phyloP scores from a whole-genome alignment of 139 green algal genomes.

The Mesotaenium endlicherianum region DNA sequence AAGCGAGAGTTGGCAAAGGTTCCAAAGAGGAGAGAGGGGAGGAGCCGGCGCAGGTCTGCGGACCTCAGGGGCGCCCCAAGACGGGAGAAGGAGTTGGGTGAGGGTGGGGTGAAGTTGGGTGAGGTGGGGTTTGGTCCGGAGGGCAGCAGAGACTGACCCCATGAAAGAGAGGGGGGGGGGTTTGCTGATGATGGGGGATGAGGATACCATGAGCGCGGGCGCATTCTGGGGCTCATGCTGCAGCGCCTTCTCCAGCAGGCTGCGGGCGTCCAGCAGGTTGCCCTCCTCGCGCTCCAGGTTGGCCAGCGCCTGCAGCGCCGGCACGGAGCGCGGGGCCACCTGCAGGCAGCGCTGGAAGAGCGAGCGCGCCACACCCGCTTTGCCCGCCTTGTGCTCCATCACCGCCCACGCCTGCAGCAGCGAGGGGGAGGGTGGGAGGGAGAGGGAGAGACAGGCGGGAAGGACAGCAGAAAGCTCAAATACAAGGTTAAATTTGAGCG shows the following conservation, averaged over 20 bases:
- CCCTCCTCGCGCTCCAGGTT: constrained; percentile 20
- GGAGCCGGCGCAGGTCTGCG: too few species aligned
- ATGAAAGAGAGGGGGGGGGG: too few species aligned
- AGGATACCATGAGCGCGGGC: neutral
- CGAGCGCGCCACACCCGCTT: neutral
- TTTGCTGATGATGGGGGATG: too few species aligned
- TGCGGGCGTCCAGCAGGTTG: neutral
- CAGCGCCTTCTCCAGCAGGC: neutral
- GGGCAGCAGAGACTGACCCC: neutral
- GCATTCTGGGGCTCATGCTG: constrained; percentile 18
- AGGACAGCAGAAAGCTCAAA: neutral
- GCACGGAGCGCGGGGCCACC: neutral
- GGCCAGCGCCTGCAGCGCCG: constrained; percentile 10
- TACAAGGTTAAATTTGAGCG: neutral
- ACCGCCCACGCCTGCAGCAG: constrained; percentile 18
- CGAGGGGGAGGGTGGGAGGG: neutral
- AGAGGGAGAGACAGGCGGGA: neutral
- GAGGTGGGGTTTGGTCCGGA: neutral
- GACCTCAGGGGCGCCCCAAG: neutral
- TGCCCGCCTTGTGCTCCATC: constrained; percentile 25
- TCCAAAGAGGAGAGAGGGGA: too few species aligned
- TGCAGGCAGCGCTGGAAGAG: constrained; percentile 1
- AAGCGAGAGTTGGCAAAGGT: too few species aligned
- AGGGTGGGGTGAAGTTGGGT: neutral
- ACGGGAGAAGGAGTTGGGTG: neutral